Percentiles rank a stretch among this genome's conserved stretches.
phyloP scores from a whole-genome alignment of 495 filamentous ascomycete species.

The Parmelia sp. region DNA sequence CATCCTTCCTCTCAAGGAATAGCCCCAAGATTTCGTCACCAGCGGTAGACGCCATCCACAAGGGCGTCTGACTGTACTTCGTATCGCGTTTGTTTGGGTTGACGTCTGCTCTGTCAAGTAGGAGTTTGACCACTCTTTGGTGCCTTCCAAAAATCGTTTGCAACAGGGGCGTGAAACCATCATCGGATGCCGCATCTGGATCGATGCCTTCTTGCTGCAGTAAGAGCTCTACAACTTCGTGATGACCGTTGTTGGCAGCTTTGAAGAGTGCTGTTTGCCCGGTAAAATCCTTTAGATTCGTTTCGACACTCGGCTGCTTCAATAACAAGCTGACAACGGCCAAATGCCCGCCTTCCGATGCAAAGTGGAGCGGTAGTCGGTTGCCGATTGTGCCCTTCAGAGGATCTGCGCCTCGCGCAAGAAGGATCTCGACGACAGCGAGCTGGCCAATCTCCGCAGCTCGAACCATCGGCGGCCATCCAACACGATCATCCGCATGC shows the following conservation, averaged over 20 bases:
- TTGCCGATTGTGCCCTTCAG: constrained; percentile 3
- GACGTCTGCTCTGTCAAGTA: constrained; percentile 15
- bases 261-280: constrained; percentile 17
- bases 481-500: not conserved
- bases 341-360: constrained; percentile 9
- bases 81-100: constrained; percentile 11
- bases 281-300: constrained; percentile 7
- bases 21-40: constrained; percentile 5
- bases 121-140: not conserved
- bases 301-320: not conserved
- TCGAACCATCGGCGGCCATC: constrained; percentile 12
- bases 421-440: constrained; percentile 5
- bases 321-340: constrained; percentile 11
- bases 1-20: constrained; percentile 11
- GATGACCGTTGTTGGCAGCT: constrained; percentile 5
- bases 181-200: not conserved
- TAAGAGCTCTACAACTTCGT: constrained; percentile 11
- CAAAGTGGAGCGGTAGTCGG: constrained; percentile 17
- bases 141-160: constrained; percentile 10
- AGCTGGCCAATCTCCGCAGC: constrained; percentile 6
- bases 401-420: constrained; percentile 13
- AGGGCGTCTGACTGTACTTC: constrained; percentile 7
- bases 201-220: constrained; percentile 11
- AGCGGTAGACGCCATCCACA: constrained; percentile 8
- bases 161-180: constrained; percentile 14